Conservation (phyloP, 805 yeast genomes). For the Torulaspora maleeae region DNA sequence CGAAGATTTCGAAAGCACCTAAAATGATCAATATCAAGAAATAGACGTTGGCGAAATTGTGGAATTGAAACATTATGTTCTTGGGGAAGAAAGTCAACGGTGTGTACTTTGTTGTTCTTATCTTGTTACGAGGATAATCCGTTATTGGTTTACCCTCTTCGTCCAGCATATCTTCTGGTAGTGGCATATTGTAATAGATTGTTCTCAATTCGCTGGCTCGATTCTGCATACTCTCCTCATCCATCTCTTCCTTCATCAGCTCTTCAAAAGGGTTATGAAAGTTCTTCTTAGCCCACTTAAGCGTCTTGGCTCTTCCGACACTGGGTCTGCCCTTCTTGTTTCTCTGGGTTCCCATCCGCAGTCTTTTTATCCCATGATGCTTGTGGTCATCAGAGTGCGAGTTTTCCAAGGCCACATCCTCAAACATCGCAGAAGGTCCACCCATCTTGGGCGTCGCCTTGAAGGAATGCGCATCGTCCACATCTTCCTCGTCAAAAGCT, state of each 20-base stretch:
- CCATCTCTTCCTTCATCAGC: slow-evolving; percentile 24
- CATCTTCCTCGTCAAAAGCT: slow-evolving; percentile 13
- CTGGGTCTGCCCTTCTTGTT: slow-evolving; percentile 64
- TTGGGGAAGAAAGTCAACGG: slow-evolving; percentile 86
- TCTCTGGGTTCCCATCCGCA: slow-evolving; percentile 90
- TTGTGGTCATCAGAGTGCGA: slow-evolving; percentile 12
- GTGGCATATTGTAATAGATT: slow-evolving; percentile 53
- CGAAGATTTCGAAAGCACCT: slow-evolving; percentile 73
- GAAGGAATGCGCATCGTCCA: slow-evolving; percentile 27
- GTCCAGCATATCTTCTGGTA: slow-evolving; percentile 56
- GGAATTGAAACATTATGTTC: slow-evolving; percentile 73
- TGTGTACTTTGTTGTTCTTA: slow-evolving; percentile 92
- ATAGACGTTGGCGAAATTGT: slow-evolving; percentile 85
- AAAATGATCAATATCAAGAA: slow-evolving; percentile 74
- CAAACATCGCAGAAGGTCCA: slow-evolving; percentile 20
- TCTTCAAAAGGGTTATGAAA: slow-evolving; percentile 35
- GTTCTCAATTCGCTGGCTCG: slow-evolving; percentile 44
- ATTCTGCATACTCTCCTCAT: slow-evolving; percentile 37
- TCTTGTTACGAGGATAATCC: slow-evolving; percentile 80
- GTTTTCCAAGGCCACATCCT: slow-evolving; percentile 25
- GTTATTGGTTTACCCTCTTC: slow-evolving; percentile 56
- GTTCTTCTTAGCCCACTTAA: slow-evolving; percentile 45
- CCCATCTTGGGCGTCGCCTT: slow-evolving; percentile 30
- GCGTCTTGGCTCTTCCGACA: slow-evolving; percentile 55
- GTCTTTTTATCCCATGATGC: slow-evolving; percentile 52